phyloP scores from a whole-genome alignment of 2,329 filamentous ascomycete species.

The Didymella sp. region DNA sequence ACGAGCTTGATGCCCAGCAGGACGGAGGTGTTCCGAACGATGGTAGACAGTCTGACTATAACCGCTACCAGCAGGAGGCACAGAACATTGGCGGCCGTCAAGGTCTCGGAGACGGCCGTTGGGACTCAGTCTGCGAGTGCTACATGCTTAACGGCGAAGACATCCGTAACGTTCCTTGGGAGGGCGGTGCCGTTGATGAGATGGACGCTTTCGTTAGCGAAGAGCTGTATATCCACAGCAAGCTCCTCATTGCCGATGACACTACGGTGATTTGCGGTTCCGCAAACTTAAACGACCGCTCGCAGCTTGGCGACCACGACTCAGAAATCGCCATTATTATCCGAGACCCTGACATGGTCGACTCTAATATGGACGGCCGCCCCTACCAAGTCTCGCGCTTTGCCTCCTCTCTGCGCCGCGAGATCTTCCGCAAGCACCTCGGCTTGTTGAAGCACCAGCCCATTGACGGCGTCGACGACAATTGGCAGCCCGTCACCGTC shows the following conservation, averaged over 20 bases:
- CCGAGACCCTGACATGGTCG: slow-evolving; percentile 74
- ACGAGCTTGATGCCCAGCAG: slow-evolving; percentile 32
- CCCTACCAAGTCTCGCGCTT: slow-evolving; percentile 76
- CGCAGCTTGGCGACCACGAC: slow-evolving; percentile 83
- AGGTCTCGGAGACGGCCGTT: slow-evolving; percentile 60
- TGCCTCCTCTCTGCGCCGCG: slow-evolving; percentile 79
- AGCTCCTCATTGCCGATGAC: slow-evolving; percentile 83
- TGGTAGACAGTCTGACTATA: slow-evolving; percentile 57
- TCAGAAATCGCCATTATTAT: slow-evolving; percentile 90
- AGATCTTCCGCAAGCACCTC: slow-evolving; percentile 90
- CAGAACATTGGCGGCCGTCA: slow-evolving; percentile 58
- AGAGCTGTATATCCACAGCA: slow-evolving; percentile 70
- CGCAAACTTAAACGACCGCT: slow-evolving; percentile 73
- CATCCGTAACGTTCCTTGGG: slow-evolving; percentile 69
- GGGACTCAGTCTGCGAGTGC: slow-evolving; percentile 78
- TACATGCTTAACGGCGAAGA: slow-evolving; percentile 82
- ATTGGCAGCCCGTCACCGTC: slow-evolving; percentile 64
- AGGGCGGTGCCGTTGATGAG: slow-evolving; percentile 61
- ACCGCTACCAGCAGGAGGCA: slow-evolving; percentile 76
- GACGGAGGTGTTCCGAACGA: slow-evolving; percentile 28
- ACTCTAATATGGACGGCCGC: slow-evolving; percentile 75
- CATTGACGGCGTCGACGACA: slow-evolving; percentile 65
- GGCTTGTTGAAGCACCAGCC: slow-evolving; percentile 80
- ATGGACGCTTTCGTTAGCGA: slow-evolving; percentile 69
- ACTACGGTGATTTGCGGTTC: slow-evolving; percentile 81